Evolutionary conservation across 208 protist genomes (phyloP), one percentile per base, ranked within the genome.

Genomic region (Crithidia mellificae): DNA sequence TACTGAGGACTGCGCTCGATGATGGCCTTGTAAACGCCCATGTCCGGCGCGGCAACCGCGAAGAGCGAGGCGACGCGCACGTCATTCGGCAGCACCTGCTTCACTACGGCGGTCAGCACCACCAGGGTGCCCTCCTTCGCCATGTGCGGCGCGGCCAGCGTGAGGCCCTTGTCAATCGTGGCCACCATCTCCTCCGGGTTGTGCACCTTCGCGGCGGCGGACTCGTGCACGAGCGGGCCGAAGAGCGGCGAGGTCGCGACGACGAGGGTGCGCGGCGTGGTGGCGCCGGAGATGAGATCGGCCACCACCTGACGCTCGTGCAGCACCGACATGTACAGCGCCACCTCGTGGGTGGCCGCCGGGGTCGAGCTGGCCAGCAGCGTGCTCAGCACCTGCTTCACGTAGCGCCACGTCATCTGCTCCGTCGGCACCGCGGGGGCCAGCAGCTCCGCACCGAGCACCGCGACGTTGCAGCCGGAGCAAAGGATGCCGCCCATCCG

Each of bases 181-280:
- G 38, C 27, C 44, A 67, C 47, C 62, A 85, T 67, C 38, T 85
- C 76, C 17, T 55, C 30, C 7, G 24, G 27, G 29, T 19, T 81
- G 50, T 0, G 29, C 32, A 82, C 56, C 58, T 79, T 77, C 12
- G 59, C 69, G 27, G 57, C 46, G 29, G 50, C 39, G 17, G 59
- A 66, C 53, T 74, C 69, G 39, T 81, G 59, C 38, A 85, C 63
- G 11, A 83, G 39, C 2, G 76, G 74, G 15, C 83, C 80, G 47
- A 79, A 81, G 12, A 91, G 44, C 27, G 85, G 83, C 44, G 85
- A 91, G 8, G 55, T 72, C 2, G 67, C 82, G n/a, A 91, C 73
- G 20, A 65, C 65, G 30, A 90, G 72, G 6, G 64, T 69, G 15
- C 36, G 46, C 22, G 22, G 47, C 19, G 27, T 34, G 20, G 63